Conservation (phyloP, 441 rosid species). For the Breynia disticha region DNA sequence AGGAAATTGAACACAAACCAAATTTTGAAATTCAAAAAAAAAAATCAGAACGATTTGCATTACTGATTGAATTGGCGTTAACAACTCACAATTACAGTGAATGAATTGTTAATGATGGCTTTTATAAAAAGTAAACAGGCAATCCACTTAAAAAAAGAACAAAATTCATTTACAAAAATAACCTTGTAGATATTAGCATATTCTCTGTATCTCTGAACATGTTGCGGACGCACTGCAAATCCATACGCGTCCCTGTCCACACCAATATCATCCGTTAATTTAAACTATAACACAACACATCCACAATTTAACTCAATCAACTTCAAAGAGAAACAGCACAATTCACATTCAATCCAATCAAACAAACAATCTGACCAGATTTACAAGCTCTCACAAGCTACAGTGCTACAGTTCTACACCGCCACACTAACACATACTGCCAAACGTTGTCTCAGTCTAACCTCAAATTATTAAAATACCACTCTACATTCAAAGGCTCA, state of each 20-base stretch:
- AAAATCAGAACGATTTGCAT: too few relatives aligned
- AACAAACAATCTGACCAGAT: not conserved
- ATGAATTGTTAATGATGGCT: too few relatives aligned
- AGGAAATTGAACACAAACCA: too few relatives aligned
- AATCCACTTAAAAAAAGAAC: too few relatives aligned
- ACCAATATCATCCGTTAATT: not conserved
- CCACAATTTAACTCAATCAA: not conserved
- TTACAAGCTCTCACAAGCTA: not conserved
- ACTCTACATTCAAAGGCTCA: not conserved
- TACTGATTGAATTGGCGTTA: too few relatives aligned
- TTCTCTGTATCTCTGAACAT: constrained; percentile 87
- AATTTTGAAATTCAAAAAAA: too few relatives aligned
- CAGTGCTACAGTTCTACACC: too few relatives aligned
- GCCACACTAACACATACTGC: too few relatives aligned
- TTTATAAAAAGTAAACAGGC: too few relatives aligned
- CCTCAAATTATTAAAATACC: not conserved
- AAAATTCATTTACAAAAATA: too few relatives aligned
- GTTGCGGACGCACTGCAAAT: constrained; percentile 96
- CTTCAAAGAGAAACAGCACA: not conserved
- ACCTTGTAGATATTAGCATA: constrained; percentile 98
- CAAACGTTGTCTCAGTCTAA: not conserved
- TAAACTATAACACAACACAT: too few relatives aligned
- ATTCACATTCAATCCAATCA: not conserved
- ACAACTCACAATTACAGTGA: too few relatives aligned
- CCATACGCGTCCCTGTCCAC: constrained; percentile 94